Evolutionary conservation across 192 early-diverging fungal genomes (phyloP).

Genomic region (Coemansia sp.): DNA sequence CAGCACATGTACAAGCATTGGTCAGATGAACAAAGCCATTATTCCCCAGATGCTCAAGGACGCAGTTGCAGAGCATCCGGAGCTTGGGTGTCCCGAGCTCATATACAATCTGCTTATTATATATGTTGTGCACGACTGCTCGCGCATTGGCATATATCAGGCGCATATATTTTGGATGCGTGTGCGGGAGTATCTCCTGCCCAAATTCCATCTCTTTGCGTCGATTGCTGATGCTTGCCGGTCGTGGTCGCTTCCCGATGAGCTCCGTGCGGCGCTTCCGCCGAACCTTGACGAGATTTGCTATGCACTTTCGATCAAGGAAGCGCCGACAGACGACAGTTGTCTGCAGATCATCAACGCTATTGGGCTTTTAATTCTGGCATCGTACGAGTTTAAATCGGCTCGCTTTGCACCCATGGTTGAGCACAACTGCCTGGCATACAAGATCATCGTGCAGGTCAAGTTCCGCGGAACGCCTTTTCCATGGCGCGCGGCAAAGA

Average conservation of each 20-base stretch:
- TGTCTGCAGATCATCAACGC: slow-evolving; percentile 28
- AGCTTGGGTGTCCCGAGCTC: slow-evolving; percentile 51
- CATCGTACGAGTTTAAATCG: slow-evolving; percentile 56
- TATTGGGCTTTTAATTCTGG: slow-evolving; percentile 38
- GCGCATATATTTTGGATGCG: slow-evolving; percentile 56
- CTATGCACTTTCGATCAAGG: slow-evolving; percentile 39
- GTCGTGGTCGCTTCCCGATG: slow-evolving; percentile 53
- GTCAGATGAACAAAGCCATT: slow-evolving; percentile 48
- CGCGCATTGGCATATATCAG: slow-evolving; percentile 50
- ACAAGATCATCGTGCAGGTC: slow-evolving; percentile 46
- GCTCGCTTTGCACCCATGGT: slow-evolving; percentile 55
- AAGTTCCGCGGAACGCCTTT: slow-evolving; percentile 50
- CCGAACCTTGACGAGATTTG: slow-evolving; percentile 51
- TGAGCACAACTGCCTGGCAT: slow-evolving; percentile 50
- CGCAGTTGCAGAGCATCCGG: slow-evolving; percentile 43
- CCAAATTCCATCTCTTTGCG: slow-evolving; percentile 46
- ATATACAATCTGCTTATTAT: slow-evolving; percentile 56
- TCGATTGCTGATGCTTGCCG: slow-evolving; percentile 52
- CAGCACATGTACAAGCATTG: slow-evolving; percentile 18
- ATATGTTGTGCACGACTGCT: slow-evolving; percentile 52
- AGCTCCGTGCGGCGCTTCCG: slow-evolving; percentile 47
- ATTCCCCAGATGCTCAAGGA: slow-evolving; percentile 46
- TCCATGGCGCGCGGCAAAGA: slow-evolving; percentile 48
- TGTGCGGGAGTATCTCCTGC: slow-evolving; percentile 42
- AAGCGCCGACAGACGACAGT: slow-evolving; percentile 21